Conservation (phyloP, 1,139 yeast genomes). For the Sporopachydermia cereana region DNA sequence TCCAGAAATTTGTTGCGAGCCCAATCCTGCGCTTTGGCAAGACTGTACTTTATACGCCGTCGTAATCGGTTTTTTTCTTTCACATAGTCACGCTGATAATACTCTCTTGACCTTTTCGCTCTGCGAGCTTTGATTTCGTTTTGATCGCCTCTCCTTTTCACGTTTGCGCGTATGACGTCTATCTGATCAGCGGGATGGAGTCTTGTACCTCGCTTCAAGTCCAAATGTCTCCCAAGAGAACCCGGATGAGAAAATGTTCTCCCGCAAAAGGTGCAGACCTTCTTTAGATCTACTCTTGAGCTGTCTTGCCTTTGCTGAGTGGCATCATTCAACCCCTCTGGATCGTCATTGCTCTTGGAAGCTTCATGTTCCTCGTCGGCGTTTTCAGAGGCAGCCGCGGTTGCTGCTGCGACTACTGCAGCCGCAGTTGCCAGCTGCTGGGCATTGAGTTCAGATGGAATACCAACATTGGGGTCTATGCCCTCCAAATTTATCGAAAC, state of each 20-base stretch:
- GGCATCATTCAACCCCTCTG: neutral
- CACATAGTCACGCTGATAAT: conserved; percentile 35
- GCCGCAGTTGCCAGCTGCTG: conserved; percentile 3
- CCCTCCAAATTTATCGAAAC: neutral
- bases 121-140: conserved; percentile 30
- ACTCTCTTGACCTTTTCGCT: conserved; percentile 27
- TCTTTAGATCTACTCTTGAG: conserved; percentile 29
- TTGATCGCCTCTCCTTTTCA: conserved; percentile 37
- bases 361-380: neutral
- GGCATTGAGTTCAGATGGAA: neutral
- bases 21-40: conserved; percentile 24
- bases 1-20: conserved; percentile 26
- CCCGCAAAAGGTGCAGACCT: conserved; percentile 36
- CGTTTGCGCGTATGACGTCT: conserved; percentile 31
- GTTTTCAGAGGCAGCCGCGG: neutral
- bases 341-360: neutral
- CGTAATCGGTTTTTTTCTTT: conserved; percentile 28
- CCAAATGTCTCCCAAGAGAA: conserved; percentile 40
- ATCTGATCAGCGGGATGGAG: conserved; percentile 34
- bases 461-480: neutral
- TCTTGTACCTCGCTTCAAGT: conserved; percentile 34
- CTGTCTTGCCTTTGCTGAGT: too few relatives aligned
- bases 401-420: conserved; percentile 1
- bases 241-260: conserved; percentile 40
- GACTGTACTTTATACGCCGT: conserved; percentile 27